Evolutionary conservation across 345 rosid species (phyloP).

Genomic region (Arabis hirsuta): DNA sequence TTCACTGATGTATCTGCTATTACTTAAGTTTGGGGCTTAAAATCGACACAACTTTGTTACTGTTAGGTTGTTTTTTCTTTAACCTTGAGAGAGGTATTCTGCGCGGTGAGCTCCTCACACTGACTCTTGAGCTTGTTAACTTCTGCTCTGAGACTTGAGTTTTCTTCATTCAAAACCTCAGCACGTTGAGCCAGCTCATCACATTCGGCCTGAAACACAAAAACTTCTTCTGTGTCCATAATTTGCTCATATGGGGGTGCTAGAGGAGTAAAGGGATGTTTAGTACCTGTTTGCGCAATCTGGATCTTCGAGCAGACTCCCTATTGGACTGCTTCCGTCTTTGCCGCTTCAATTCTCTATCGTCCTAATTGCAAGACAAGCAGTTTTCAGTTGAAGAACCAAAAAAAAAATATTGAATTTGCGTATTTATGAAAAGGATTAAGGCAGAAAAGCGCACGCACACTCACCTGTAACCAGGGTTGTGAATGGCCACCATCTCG

Average conservation of each 20-base stretch:
- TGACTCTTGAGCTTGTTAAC: slow-evolving; percentile 71
- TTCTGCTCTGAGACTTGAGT: slow-evolving; percentile 81
- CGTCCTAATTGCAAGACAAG: slow-evolving; percentile 59
- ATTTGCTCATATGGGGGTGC: slow-evolving; percentile 28
- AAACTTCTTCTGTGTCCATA: slow-evolving; percentile 27
- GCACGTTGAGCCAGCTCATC: slow-evolving; percentile 95
- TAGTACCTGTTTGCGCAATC: slow-evolving; percentile 95
- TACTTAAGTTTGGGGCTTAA: background rate
- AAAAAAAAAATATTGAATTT: background rate
- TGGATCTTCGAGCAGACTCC: slow-evolving; percentile 96
- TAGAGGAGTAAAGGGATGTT: slow-evolving; percentile 15
- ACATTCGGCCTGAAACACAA: slow-evolving; percentile 87
- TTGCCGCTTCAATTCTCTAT: slow-evolving; percentile 92
- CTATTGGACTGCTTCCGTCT: slow-evolving; percentile 97
- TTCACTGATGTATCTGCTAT: background rate
- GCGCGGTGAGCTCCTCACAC: slow-evolving; percentile 75
- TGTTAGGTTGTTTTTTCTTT: background rate
- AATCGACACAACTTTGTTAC: background rate
- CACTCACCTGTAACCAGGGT: slow-evolving; percentile 83
- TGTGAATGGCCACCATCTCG: slow-evolving; percentile 76
- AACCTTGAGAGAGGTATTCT: slow-evolving; percentile 87
- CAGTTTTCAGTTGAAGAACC: background rate
- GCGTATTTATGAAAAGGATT: background rate
- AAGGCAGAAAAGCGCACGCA: background rate
- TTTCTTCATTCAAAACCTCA: slow-evolving; percentile 82